A percentile compares a stretch with the other conserved stretches of the same genome.
Conservation (phyloP, 2,329 filamentous ascomycete genomes). For the Rhynchosporium graminicola region DNA sequence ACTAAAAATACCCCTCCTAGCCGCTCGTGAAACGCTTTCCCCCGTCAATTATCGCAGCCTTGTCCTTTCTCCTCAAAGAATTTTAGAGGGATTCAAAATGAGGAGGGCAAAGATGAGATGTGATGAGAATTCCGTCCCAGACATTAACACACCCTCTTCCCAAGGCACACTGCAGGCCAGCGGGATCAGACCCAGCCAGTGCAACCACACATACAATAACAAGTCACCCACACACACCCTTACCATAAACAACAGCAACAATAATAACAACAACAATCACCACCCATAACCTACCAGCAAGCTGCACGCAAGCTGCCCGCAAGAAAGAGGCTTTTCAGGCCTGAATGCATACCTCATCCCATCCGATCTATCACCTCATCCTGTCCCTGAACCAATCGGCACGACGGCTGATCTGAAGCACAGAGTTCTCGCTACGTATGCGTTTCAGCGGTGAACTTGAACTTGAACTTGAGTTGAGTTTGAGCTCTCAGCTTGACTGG, state of each 20-base stretch:
- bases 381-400: conserved; percentile 19
- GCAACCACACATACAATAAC: conserved; percentile 3
- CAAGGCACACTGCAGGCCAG: conserved; percentile 3
- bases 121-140: neutral
- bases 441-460: conserved; percentile 18
- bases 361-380: neutral
- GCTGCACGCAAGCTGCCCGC: too few relatives aligned
- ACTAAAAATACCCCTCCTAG: conserved; percentile 10
- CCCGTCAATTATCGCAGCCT: neutral
- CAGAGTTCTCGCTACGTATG: neutral
- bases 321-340: conserved; percentile 16
- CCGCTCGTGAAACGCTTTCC: conserved; percentile 8
- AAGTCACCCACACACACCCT: neutral
- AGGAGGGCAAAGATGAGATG: neutral
- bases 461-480: too few relatives aligned
- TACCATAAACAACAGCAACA: neutral
- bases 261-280: neutral
- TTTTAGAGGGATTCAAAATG: neutral
- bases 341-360: conserved; percentile 9
- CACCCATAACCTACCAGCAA: too few relatives aligned
- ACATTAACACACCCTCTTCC: conserved; percentile 11
- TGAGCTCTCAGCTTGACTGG: too few relatives aligned
- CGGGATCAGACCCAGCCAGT: conserved; percentile 6
- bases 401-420: neutral
- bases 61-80: neutral